Evolutionary conservation across 495 filamentous ascomycete species (phyloP).

Genomic region (Aspergillus ellipticus): DNA sequence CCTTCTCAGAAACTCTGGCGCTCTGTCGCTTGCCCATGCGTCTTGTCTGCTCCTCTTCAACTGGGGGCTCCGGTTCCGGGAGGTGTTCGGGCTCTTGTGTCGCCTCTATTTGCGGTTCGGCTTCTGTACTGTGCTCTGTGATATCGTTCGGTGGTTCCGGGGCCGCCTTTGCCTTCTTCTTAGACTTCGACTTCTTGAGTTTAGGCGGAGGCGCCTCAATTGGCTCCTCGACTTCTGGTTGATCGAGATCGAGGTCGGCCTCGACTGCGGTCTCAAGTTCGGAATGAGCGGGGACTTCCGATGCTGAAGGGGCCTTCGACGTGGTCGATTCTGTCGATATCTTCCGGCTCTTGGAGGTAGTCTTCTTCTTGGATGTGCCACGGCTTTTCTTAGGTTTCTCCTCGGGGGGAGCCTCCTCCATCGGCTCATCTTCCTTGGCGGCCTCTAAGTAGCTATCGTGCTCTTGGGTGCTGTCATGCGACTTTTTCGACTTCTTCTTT

Average conservation of each 20-base stretch:
- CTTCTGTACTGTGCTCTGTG: conserved; percentile 39
- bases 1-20: background rate
- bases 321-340: conserved; percentile 50
- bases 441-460: conserved; percentile 19
- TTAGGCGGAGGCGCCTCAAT: conserved; percentile 34
- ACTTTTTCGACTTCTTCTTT: conserved; percentile 62
- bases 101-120: conserved; percentile 40
- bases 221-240: conserved; percentile 10
- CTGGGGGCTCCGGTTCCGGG: background rate
- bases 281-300: conserved; percentile 49
- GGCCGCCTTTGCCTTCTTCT: conserved; percentile 37
- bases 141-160: conserved; percentile 34
- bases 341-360: conserved; percentile 48
- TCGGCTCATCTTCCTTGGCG: conserved; percentile 22
- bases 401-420: conserved; percentile 24
- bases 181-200: conserved; percentile 34
- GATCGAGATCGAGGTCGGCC: conserved; percentile 52
- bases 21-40: conserved; percentile 4
- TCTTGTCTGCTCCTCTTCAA: conserved; percentile 2
- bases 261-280: conserved; percentile 68
- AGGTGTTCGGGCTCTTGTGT: conserved; percentile 1
- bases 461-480: conserved; percentile 42
- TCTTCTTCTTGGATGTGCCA: conserved; percentile 40
- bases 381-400: conserved; percentile 33
- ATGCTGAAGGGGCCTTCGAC: conserved; percentile 26